Base-by-base conservation (phyloP, 2,329 filamentous ascomycete species). In the Drechslerella coelobrocha region DNA sequence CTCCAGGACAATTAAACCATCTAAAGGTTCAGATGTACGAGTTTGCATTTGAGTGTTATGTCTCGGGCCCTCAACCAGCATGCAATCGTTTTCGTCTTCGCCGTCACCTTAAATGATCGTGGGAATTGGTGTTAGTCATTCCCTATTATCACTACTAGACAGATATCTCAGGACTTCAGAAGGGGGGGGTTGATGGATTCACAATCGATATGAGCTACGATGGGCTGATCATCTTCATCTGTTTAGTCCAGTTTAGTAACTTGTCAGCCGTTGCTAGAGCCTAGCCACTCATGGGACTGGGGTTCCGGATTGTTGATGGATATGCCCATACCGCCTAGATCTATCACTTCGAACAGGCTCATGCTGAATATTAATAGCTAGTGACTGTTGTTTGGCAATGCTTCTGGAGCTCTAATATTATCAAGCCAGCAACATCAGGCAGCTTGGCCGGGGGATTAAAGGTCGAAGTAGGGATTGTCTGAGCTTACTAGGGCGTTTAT, bases 311-410 rank as follows among this genome's bases (percentile, higher is more conserved):
- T n/a, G n/a, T n/a, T n/a, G n/a, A n/a, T n/a, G n/a, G n/a, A n/a
- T n/a, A n/a, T n/a, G n/a, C n/a, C n/a, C n/a, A n/a, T 54, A 66
- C 61, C 61, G 12, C 63, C 63, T 41, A 68, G 24, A 39, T 68
- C 63, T 61, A 61, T 68, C 9, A 61, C 56, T 57, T 68, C 56
- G 31, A 56, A 68, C 26, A 61, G 26, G 29, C 52, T 61, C 63
- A 68, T 68, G 43, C 17, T 34, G 12, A 39, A 39, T 14, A n/a
- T 39, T 39, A n/a, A 10, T 4, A 14, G 17, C 12, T 14, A n/a
- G 34, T 39, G 17, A 14, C 34, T 39, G 12, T 10, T n/a, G 17
- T 4, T 39, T 14, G 12, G 12, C 17, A n/a, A 39, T 39, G 17
- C 17, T 14, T 10, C 34, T 14, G 34, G 34, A n/a, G n/a, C n/a